Evolutionary conservation across 176 grass and related monocot genomes (phyloP), one percentile per base, ranked within the genome.

Genomic region (Urochloa ruziziensis): DNA sequence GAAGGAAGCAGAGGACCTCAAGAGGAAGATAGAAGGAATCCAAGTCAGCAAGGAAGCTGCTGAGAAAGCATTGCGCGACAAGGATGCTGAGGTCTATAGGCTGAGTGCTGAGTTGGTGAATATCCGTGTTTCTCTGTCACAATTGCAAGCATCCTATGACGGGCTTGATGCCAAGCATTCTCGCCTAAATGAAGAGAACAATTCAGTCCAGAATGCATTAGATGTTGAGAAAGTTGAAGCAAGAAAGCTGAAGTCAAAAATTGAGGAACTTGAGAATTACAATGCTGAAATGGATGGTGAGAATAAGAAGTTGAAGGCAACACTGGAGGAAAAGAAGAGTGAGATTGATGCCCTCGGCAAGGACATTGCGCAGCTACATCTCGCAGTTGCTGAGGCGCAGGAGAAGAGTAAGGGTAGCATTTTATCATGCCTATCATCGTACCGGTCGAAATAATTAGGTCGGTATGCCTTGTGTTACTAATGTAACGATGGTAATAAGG

Each of bases 211-310:
- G 15, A 67, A 47, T 10, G 67, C 62, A 10, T 61, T 92, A 0
- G 18, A 75, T 19, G 7, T 64, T 18, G 73, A 80, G 61, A 86
- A 83, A 51, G 62, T 11, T 21, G 66, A 68, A 86, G 49, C 51
- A 2, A 7, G 19, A 32, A 44, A 27, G 58, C 49, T 86, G 16
- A 82, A 33, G 40, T 52, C 47, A 33, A 81, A 83, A 60, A 54
- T 83, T 32, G 67, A 86, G 67, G 79, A 51, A 35, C 66, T 92
- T 35, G 44, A 86, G 73, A 83, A 80, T 18, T 25, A 15, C 43
- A 67, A 81, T 29, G 25, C 6, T 57, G 53, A 64, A 37, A 80
- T 29, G 44, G 75, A 70, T 53, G 52, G 63, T 12, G 86, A 91
- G 78, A 68, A 73, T 61, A 58, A 10, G 10, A 49, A 82, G 18